phyloP scores from a whole-genome alignment of 2,329 filamentous ascomycete genomes.

The Monilinia fructicola region DNA sequence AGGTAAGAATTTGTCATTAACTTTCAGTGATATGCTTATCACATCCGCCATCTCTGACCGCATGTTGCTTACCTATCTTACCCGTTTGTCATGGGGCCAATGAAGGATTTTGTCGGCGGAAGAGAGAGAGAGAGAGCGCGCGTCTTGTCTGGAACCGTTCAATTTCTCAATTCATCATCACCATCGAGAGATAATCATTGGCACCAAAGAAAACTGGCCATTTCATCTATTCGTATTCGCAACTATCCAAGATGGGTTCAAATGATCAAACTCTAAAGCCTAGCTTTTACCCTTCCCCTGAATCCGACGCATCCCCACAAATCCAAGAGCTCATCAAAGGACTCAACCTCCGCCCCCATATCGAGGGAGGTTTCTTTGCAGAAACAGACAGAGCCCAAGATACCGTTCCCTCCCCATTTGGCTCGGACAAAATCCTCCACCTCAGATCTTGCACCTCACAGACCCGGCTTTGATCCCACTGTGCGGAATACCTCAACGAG shows the following conservation, averaged over 20 bases:
- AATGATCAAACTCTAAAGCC: slow-evolving; percentile 30
- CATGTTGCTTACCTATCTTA: not conserved
- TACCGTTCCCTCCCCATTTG: slow-evolving; percentile 57
- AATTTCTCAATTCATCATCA: not conserved
- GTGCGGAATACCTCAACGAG: slow-evolving; percentile 57
- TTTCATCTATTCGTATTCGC: not conserved
- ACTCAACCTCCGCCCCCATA: slow-evolving; percentile 54
- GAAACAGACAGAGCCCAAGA: slow-evolving; percentile 58
- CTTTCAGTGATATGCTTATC: not conserved
- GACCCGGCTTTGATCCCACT: slow-evolving; percentile 43
- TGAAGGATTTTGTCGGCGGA: not conserved
- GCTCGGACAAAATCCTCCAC: slow-evolving; percentile 43
- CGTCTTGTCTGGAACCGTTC: not conserved
- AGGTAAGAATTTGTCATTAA: not conserved
- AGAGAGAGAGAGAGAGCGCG: no score
- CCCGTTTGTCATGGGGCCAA: not conserved
- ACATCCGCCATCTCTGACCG: not conserved
- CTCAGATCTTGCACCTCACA: slow-evolving; percentile 41
- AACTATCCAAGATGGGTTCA: slow-evolving; percentile 11
- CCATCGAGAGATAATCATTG: not conserved
- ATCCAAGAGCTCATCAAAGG: slow-evolving; percentile 45
- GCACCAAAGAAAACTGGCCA: not conserved
- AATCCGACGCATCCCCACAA: slow-evolving; percentile 38
- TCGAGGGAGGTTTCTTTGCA: slow-evolving; percentile 64
- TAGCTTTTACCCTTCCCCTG: slow-evolving; percentile 33